phyloP scores from a whole-genome alignment of 2,329 filamentous ascomycete species.

The Colletotrichum magnum region DNA sequence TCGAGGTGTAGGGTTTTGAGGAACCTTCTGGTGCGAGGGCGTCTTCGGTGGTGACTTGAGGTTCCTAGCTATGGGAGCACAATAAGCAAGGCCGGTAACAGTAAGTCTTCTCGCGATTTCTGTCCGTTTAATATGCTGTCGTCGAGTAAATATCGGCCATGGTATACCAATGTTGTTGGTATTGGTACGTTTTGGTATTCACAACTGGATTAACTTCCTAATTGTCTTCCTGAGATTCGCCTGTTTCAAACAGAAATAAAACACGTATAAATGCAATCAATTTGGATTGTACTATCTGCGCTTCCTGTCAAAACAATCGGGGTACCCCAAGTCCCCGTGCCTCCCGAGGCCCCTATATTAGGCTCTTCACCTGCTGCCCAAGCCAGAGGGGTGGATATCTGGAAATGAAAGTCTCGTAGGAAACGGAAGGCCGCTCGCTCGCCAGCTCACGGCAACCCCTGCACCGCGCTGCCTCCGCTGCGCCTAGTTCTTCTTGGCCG shows the following conservation, averaged over 20 bases:
- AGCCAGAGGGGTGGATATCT: slow-evolving; percentile 37
- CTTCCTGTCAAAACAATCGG: slow-evolving; percentile 36
- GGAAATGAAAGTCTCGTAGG: slow-evolving; percentile 37
- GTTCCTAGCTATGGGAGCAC: no score
- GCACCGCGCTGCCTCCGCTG: background rate
- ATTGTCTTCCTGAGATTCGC: no score
- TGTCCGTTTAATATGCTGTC: no score
- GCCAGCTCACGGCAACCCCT: background rate
- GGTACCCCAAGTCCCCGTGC: slow-evolving; percentile 35
- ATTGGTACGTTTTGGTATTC: no score
- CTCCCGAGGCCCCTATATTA: slow-evolving; percentile 31
- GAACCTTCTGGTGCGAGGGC: no score
- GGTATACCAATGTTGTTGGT: no score
- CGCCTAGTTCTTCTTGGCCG: slow-evolving; percentile 53
- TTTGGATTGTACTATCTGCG: slow-evolving; percentile 33
- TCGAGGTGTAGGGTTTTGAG: no score
- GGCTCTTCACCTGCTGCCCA: slow-evolving; percentile 23
- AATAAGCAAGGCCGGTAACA: no score
- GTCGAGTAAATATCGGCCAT: no score
- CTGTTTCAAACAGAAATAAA: background rate
- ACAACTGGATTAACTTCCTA: no score
- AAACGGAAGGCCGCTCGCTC: slow-evolving; percentile 9
- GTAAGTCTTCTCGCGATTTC: no score
- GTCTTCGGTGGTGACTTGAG: no score
- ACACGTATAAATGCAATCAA: slow-evolving; percentile 10